Base-by-base conservation (phyloP, 176 grass and related monocot genomes). In the Leersia perrieri region DNA sequence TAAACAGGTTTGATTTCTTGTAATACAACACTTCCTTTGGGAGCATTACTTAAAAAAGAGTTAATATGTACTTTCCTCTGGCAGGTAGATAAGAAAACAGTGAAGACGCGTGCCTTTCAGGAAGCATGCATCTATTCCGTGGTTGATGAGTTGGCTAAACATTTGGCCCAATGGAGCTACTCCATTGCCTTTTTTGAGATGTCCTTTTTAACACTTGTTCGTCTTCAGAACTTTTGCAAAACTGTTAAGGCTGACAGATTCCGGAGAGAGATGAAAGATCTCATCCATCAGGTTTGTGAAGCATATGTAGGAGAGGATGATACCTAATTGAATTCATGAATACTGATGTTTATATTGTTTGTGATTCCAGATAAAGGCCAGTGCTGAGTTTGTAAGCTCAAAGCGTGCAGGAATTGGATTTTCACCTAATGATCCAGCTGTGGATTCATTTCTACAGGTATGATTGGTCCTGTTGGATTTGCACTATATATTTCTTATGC, bases 101-200 rank as follows among this genome's bases (percentile, higher is more conserved):
- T 92, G 76, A 98, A 98, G 88, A 98, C 95, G n/a, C 90, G 92
- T 31, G 84, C 88, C 76, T 98, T 98, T 84, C 95, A 94, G 53
- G 95, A 98, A 77, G 90, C 86, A 74, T 98, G 95, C 86, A 86
- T 94, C 73, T 92, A 93, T 82, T 90, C 81, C 63, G 86, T 91
- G 60, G 66, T 93, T 71, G 86, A 98, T 77, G 92, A 94, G 67
- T 75, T 98, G 20, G 90, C 88, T 78, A 91, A 98, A 78, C 95
- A 98, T 93, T 61, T 98, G 47, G 80, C 90, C 35, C 92, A 93
- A 44, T 98, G 92, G 95, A 98, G 95, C 84, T 93, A 93, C 81
- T 91, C 90, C 20, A 42, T 94, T 33, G 92, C 92, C 60, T 98
- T 98, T 68, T 88, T 89, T 36, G 95, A 94, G 73, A 80, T 93